Evolutionary conservation across 2,329 filamentous ascomycete species (phyloP).

Genomic region (Emericellopsis atlantica): DNA sequence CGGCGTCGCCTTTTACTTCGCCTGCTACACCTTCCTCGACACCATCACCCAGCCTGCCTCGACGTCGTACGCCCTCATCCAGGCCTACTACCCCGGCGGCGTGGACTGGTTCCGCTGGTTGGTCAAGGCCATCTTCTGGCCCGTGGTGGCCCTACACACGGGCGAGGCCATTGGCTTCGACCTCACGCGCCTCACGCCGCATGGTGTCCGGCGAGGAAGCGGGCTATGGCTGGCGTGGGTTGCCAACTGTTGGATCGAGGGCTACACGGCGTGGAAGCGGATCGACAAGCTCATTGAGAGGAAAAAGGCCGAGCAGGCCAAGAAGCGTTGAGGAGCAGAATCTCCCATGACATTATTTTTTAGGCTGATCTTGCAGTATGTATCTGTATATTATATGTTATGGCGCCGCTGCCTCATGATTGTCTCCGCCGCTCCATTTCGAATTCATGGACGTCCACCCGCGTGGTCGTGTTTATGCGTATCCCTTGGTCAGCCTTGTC

Average conservation of each 20-base stretch:
- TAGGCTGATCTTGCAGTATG: no score
- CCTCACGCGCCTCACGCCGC: slow-evolving; percentile 28
- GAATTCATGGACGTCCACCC: neutral
- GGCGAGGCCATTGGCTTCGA: slow-evolving; percentile 47
- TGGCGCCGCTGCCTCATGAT: no score
- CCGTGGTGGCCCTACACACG: slow-evolving; percentile 52
- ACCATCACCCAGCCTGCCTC: slow-evolving; percentile 38
- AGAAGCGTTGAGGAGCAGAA: slow-evolving; percentile 20
- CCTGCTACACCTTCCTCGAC: slow-evolving; percentile 31
- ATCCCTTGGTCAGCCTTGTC: slow-evolving; percentile 4
- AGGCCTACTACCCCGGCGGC: slow-evolving; percentile 43
- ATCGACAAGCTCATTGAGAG: slow-evolving; percentile 34
- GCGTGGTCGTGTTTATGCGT: slow-evolving; percentile 6
- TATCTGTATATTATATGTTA: no score
- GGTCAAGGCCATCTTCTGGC: slow-evolving; percentile 42
- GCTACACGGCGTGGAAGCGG: slow-evolving; percentile 32
- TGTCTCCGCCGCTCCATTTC: neutral
- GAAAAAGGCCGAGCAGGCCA: slow-evolving; percentile 26
- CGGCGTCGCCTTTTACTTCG: slow-evolving; percentile 39
- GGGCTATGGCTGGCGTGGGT: slow-evolving; percentile 45
- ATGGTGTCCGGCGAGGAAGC: slow-evolving; percentile 31
- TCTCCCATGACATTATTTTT: no score
- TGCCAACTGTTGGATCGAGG: slow-evolving; percentile 38
- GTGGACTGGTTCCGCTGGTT: slow-evolving; percentile 43
- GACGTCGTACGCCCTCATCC: slow-evolving; percentile 32